Evolutionary conservation across 2,329 filamentous ascomycete genomes (phyloP).

Genomic region (Fusarium torreyae): DNA sequence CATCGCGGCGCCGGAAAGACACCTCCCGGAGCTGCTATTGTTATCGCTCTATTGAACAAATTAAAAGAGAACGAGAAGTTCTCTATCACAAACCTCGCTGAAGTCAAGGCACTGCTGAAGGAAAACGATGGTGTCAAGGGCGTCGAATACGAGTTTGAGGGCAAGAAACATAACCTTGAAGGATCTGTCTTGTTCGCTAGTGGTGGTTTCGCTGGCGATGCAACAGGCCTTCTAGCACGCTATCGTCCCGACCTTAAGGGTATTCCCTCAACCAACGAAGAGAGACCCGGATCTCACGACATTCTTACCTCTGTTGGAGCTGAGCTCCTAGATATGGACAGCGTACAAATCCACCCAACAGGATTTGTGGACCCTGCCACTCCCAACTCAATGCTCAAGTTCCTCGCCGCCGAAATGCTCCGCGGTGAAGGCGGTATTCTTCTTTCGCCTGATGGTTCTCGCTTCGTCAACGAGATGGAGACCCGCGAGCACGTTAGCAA

Average conservation of each 20-base stretch:
- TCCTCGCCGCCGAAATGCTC: constrained; percentile 75
- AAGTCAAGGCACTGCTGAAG: constrained; percentile 67
- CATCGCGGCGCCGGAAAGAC: constrained; percentile 68
- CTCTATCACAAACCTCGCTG: constrained; percentile 65
- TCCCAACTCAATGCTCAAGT: constrained; percentile 65
- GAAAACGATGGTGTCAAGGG: constrained; percentile 60
- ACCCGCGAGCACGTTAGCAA: constrained; percentile 70
- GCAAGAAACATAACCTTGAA: constrained; percentile 56
- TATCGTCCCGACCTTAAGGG: constrained; percentile 73
- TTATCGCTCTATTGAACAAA: constrained; percentile 67
- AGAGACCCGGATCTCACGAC: constrained; percentile 67
- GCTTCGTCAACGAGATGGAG: constrained; percentile 76
- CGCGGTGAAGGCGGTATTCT: constrained; percentile 75
- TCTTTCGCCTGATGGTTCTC: constrained; percentile 60
- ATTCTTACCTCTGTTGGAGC: constrained; percentile 60
- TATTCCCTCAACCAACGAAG: constrained; percentile 75
- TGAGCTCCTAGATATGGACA: constrained; percentile 65
- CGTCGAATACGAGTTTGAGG: constrained; percentile 63
- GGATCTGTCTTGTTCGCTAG: constrained; percentile 71
- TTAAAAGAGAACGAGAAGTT: constrained; percentile 66
- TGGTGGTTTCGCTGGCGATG: constrained; percentile 75
- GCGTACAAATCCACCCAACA: constrained; percentile 76
- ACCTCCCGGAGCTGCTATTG: constrained; percentile 72
- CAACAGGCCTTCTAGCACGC: constrained; percentile 67
- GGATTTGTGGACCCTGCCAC: constrained; percentile 72